Conservation (phyloP, 140 eudicot genomes). For the Senecio squalidus region DNA sequence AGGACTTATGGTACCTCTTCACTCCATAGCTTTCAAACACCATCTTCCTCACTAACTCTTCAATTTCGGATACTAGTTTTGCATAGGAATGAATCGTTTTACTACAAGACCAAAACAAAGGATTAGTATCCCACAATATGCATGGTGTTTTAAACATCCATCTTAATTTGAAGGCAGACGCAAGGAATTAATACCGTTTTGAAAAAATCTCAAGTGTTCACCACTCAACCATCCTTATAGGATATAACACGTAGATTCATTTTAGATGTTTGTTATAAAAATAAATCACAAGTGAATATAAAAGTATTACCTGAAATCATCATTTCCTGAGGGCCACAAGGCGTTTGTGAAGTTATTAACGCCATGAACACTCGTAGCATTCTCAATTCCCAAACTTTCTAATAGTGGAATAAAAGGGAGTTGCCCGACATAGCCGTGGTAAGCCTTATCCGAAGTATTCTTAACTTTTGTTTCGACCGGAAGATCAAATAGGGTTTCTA, state of each 20-base stretch:
- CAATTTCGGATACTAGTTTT: constrained; percentile 35
- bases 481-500: constrained; percentile 33
- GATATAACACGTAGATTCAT: background rate
- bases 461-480: constrained; percentile 31
- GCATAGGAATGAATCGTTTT: constrained; percentile 34
- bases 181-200: no score
- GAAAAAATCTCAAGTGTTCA: no score
- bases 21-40: constrained; percentile 60
- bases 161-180: no score
- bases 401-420: constrained; percentile 29
- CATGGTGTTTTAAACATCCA: no score
- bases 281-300: background rate
- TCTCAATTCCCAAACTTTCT: constrained; percentile 36
- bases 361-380: constrained; percentile 30
- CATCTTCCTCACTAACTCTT: constrained; percentile 34
- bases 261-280: background rate
- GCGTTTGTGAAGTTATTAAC: constrained; percentile 26
- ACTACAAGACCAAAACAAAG: constrained; percentile 19
- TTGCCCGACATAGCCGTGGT: constrained; percentile 37
- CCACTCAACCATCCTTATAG: no score
- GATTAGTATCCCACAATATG: background rate
- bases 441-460: constrained; percentile 31
- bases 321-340: constrained; percentile 41
- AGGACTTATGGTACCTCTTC: constrained; percentile 31
- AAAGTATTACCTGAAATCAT: constrained; percentile 29